Evolutionary conservation across 2,329 filamentous ascomycete species (phyloP).

Genomic region (Penicillium sp.): DNA sequence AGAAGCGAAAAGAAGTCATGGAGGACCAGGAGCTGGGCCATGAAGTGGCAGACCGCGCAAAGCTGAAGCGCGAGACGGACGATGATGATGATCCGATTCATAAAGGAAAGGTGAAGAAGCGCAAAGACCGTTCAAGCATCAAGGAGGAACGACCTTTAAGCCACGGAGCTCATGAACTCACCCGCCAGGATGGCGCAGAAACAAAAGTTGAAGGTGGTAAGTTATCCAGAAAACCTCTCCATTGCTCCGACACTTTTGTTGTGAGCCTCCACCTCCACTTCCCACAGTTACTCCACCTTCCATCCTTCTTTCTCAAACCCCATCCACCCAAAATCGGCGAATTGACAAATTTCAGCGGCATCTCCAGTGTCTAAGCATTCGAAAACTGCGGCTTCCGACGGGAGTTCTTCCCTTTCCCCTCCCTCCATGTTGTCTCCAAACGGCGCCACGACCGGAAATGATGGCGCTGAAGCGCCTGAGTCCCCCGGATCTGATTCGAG

Average conservation of each 20-base stretch:
- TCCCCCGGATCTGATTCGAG: slow-evolving; percentile 63
- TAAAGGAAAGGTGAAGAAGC: slow-evolving; percentile 72
- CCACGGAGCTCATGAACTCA: slow-evolving; percentile 63
- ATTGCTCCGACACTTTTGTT: background rate
- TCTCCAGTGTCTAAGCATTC: slow-evolving; percentile 42
- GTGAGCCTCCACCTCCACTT: slow-evolving; percentile 10
- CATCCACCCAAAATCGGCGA: slow-evolving; percentile 1
- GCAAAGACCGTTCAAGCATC: slow-evolving; percentile 66
- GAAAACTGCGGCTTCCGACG: slow-evolving; percentile 38
- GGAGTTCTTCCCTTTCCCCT: slow-evolving; percentile 41
- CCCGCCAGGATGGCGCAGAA: slow-evolving; percentile 64
- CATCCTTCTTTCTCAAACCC: slow-evolving; percentile 9
- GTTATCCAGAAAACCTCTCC: slow-evolving; percentile 12
- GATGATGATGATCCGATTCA: slow-evolving; percentile 50
- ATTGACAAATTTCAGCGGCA: slow-evolving; percentile 22
- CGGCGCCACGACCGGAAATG: slow-evolving; percentile 49
- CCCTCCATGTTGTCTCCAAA: slow-evolving; percentile 45
- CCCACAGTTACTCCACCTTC: slow-evolving; percentile 9
- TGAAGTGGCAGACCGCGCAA: slow-evolving; percentile 51
- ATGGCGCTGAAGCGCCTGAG: slow-evolving; percentile 61
- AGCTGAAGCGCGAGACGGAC: slow-evolving; percentile 46
- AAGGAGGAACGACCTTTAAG: slow-evolving; percentile 61
- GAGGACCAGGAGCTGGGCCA: slow-evolving; percentile 52
- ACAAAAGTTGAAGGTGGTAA: slow-evolving; percentile 56
- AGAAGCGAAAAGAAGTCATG: slow-evolving; percentile 57